Evolutionary conservation across 192 early-diverging fungal genomes (phyloP).

Genomic region (Coemansia sp.): DNA sequence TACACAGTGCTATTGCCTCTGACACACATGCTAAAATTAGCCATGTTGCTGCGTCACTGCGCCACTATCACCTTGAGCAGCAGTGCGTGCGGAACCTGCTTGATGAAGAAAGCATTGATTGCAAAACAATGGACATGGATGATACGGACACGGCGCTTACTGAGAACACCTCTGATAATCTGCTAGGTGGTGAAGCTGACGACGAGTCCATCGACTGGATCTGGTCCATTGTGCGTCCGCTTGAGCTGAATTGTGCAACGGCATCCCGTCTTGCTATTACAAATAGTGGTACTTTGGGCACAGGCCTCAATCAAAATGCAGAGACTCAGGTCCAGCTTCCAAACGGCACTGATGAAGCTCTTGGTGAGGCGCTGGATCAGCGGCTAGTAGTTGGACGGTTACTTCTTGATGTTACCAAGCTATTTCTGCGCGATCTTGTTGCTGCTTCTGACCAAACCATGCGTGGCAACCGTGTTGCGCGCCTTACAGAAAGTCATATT

Average conservation of each 20-base stretch:
- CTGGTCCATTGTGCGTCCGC: conserved; percentile 39
- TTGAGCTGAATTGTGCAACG: conserved; percentile 43
- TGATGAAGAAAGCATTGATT: not conserved
- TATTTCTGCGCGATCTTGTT: conserved; percentile 49
- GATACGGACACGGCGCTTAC: not conserved
- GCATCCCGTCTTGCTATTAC: conserved; percentile 31
- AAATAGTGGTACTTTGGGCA: not conserved
- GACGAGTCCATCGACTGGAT: conserved; percentile 42
- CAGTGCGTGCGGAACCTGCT: conserved; percentile 5
- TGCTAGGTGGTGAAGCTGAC: not conserved
- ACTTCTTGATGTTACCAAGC: conserved; percentile 30
- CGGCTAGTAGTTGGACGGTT: conserved; percentile 42
- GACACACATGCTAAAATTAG: not conserved
- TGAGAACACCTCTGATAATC: not conserved
- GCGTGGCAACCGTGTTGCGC: conserved; percentile 29
- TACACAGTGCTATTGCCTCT: not conserved
- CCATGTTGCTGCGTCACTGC: conserved; percentile 13
- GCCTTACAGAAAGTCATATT: not conserved
- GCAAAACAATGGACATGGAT: not conserved
- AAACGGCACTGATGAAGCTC: conserved; percentile 30
- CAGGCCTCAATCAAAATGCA: not conserved
- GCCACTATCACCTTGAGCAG: conserved; percentile 18
- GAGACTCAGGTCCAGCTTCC: conserved; percentile 25
- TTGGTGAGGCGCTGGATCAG: conserved; percentile 40
- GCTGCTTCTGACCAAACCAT: conserved; percentile 24